Percentiles rank a stretch among this genome's conserved stretches.
phyloP scores from a whole-genome alignment of 2,329 filamentous ascomycete genomes.

The Fonsecaea erecta region DNA sequence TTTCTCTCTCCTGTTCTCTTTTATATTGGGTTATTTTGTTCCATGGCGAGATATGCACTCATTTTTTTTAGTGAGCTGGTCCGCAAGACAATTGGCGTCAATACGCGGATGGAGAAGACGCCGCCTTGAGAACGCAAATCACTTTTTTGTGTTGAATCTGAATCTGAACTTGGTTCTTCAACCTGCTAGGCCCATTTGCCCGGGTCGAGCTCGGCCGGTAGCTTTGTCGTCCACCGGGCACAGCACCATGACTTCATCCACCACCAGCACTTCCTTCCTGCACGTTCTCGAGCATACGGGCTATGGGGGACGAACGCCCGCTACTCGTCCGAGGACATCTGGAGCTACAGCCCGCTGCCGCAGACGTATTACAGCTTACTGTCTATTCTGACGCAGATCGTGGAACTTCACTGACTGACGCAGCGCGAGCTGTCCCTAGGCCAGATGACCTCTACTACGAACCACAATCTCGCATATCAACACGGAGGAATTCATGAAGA shows the following conservation, averaged over 20 bases:
- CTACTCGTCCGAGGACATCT: neutral
- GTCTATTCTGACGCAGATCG: neutral
- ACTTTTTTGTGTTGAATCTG: constrained; percentile 2
- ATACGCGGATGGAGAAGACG: too few relatives aligned
- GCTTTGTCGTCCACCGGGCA: constrained; percentile 32
- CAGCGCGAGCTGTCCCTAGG: neutral
- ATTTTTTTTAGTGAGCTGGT: too few relatives aligned
- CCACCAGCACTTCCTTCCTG: constrained; percentile 36
- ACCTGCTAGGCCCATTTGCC: constrained; percentile 34
- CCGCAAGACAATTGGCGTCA: too few relatives aligned
- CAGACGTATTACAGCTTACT: neutral
- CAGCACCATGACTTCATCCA: constrained; percentile 29
- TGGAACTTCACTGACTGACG: neutral
- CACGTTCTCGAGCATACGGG: constrained; percentile 36
- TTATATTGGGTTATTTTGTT: too few relatives aligned
- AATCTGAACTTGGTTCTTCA: constrained; percentile 14
- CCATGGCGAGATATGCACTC: too few relatives aligned
- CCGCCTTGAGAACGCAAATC: constrained; percentile 4
- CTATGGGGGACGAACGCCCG: constrained; percentile 35
- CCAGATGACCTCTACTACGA: neutral
- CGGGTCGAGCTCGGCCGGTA: constrained; percentile 36
- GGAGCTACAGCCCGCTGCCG: neutral
- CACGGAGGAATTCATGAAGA: neutral
- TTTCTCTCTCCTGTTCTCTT: too few relatives aligned
- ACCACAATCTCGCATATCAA: neutral